Conservation (phyloP, 2,329 filamentous ascomycete species). For the Paecilomyces dactylethromorphus region DNA sequence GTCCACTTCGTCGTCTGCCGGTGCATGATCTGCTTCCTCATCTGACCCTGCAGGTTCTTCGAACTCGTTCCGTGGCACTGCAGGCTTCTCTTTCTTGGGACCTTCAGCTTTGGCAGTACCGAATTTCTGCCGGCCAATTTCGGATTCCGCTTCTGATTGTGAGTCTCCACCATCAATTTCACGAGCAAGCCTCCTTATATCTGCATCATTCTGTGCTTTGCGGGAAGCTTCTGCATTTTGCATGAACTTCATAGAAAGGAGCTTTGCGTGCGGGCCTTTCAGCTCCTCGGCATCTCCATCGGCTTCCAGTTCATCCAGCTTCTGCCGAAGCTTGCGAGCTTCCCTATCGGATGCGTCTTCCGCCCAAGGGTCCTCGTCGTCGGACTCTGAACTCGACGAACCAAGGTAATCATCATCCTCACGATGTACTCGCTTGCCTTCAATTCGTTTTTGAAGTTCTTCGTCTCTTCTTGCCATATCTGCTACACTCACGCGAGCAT, state of each 20-base stretch:
- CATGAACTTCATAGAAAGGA: conserved; percentile 93
- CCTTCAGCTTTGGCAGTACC: conserved; percentile 26
- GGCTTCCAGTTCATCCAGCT: conserved; percentile 44
- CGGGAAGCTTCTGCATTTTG: conserved; percentile 73
- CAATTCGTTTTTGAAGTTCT: conserved; percentile 71
- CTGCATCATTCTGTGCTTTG: conserved; percentile 73
- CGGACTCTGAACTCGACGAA: conserved; percentile 56
- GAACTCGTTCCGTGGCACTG: conserved; percentile 47
- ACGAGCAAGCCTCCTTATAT: conserved; percentile 61
- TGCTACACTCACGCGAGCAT: conserved; percentile 67
- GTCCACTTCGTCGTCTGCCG: conserved; percentile 25
- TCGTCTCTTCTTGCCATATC: conserved; percentile 80
- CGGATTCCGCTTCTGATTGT: conserved; percentile 43
- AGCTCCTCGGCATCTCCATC: conserved; percentile 34
- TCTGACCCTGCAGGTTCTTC: conserved; percentile 54
- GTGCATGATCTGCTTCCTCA: conserved; percentile 23
- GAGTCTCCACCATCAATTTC: conserved; percentile 62
- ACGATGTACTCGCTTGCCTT: conserved; percentile 60
- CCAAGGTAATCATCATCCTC: conserved; percentile 50
- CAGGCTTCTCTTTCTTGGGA: conserved; percentile 20
- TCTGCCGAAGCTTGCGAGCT: conserved; percentile 30
- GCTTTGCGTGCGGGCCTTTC: conserved; percentile 51
- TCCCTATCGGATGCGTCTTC: conserved; percentile 37
- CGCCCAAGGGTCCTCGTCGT: conserved; percentile 53
- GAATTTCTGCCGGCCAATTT: conserved; percentile 57